Evolutionary conservation across 78 protist genomes (phyloP).

Genomic region (Pigoraptor vietnamica): DNA sequence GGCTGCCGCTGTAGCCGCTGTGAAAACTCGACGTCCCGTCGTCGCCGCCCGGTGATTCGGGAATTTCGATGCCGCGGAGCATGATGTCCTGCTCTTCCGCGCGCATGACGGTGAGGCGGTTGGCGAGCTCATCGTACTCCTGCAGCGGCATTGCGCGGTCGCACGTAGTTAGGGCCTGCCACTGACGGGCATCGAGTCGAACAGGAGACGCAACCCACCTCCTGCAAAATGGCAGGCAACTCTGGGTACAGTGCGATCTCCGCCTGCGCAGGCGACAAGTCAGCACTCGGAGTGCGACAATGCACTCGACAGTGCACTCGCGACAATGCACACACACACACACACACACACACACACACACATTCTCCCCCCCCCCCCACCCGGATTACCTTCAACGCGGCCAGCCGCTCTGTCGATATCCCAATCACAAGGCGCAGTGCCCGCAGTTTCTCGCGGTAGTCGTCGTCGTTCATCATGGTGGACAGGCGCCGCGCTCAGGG

Average conservation of each 20-base stretch:
- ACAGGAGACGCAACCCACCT: no score
- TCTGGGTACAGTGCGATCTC: no score
- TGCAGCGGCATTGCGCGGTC: neutral
- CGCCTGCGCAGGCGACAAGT: no score
- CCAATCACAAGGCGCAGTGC: neutral
- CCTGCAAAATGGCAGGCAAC: no score
- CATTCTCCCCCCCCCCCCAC: no score
- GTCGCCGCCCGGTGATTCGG: neutral
- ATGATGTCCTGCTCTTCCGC: neutral
- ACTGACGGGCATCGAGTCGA: no score
- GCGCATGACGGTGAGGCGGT: neutral
- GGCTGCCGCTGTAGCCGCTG: neutral
- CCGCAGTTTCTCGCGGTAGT: neutral
- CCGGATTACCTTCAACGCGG: neutral
- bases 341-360: no score
- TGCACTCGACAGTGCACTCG: no score
- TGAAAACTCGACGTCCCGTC: neutral
- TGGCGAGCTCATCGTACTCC: neutral
- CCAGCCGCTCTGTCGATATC: neutral
- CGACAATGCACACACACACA: no score
- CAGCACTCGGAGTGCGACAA: no score
- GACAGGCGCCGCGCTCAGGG: no score
- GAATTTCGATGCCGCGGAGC: neutral
- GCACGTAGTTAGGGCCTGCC: neutral
- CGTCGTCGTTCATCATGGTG: neutral